These are phyloP conservation scores for Aspergillus latus DNA, from an alignment of 2,329 filamentous ascomycete genomes.

Conservation along the genomic window DNA sequence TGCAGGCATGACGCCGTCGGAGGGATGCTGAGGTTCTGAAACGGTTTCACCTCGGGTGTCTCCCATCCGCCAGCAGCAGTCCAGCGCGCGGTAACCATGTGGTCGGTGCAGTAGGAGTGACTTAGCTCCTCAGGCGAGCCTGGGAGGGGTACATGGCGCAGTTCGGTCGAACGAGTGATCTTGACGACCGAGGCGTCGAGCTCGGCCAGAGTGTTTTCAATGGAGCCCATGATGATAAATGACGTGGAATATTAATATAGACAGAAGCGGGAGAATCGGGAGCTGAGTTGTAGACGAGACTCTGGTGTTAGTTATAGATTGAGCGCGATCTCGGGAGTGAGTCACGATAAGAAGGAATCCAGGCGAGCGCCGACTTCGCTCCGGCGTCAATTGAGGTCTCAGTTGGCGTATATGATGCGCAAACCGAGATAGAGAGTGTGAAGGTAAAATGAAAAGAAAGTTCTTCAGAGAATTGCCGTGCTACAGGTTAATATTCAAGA, in stretches of 20 bases:
- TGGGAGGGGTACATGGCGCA: conserved; percentile 38
- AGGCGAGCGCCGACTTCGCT: neutral
- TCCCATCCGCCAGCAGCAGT: conserved; percentile 66
- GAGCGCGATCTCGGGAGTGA: conserved; percentile 2
- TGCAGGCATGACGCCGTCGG: conserved; percentile 79
- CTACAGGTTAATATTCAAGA: neutral
- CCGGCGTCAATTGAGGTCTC: neutral
- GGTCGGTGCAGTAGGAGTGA: conserved; percentile 65
- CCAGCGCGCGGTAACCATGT: conserved; percentile 81
- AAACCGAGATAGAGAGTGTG: neutral
- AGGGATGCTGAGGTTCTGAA: conserved; percentile 73
- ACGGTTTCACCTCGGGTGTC: conserved; percentile 71
- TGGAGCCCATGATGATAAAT: conserved; percentile 31
- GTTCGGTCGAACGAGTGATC: conserved; percentile 37
- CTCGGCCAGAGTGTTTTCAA: conserved; percentile 31
- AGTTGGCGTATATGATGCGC: neutral
- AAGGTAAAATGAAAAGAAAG: neutral
- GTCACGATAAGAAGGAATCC: conserved; percentile 6
- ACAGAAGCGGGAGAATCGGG: neutral
- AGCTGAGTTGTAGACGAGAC: neutral
- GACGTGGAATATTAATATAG: neutral
- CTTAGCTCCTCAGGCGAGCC: conserved; percentile 43
- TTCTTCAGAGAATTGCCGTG: neutral
- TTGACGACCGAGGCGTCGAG: conserved; percentile 43
- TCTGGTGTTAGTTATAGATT: neutral